phyloP scores from a whole-genome alignment of 257 asterid genomes.

The Solanum virginianum region DNA sequence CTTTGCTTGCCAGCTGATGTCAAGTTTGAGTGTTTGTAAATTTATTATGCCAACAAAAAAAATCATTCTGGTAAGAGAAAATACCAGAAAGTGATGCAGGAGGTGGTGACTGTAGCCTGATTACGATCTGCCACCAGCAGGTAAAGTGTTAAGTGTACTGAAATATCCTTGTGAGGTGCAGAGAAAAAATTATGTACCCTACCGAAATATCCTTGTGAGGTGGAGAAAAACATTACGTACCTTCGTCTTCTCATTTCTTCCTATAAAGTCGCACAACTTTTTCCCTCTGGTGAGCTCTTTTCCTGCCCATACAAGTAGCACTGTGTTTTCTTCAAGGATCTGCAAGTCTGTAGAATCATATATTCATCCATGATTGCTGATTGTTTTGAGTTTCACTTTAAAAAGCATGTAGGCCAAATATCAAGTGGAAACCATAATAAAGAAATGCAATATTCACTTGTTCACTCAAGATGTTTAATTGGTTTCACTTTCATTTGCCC shows the following conservation, averaged over 20 bases:
- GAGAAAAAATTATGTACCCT: background rate
- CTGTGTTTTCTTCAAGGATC: constrained; percentile 5
- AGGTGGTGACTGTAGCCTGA: constrained; percentile 6
- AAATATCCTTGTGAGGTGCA: background rate
- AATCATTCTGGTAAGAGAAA: background rate
- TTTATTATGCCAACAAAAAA: background rate
- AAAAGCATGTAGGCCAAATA: background rate
- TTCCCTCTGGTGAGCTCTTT: constrained; percentile 15
- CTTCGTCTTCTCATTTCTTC: constrained; percentile 28
- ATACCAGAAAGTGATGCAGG: background rate
- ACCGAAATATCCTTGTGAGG: background rate
- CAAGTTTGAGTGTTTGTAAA: background rate
- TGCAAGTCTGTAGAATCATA: constrained; percentile 5
- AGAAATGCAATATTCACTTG: background rate
- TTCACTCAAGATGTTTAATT: background rate
- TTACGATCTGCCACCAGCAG: constrained; percentile 6
- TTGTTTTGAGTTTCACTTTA: background rate
- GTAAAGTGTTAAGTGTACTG: background rate
- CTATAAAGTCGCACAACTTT: constrained; percentile 10
- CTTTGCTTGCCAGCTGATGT: background rate
- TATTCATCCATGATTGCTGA: background rate
- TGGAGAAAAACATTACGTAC: background rate
- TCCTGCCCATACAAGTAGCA: constrained; percentile 19
- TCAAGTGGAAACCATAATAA: background rate
- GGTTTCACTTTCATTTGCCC: background rate